Base-by-base conservation (phyloP, 148 eudicot species). In the Rhododendron griersonianum region DNA sequence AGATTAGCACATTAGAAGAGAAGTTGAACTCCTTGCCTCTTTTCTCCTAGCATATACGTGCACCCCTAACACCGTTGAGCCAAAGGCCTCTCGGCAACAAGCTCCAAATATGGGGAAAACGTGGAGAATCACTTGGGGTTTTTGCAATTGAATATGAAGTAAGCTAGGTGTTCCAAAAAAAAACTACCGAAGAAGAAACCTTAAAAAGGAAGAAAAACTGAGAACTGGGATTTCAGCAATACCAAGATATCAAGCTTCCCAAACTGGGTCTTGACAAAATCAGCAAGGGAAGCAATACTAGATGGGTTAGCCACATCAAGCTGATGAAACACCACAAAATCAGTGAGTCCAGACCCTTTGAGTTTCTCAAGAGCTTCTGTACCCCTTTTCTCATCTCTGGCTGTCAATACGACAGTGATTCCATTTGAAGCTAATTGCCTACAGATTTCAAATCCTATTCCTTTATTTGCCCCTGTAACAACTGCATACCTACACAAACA, bases 361-460 rank as follows among this genome's bases (percentile, higher is more conserved):
- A 89, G 87, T 6, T 81, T 87, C 8, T 91, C 81, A 2, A 83
- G 41, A 78, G 91, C 92, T 89, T 89, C 88, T 76, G 33, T 14
- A 2, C 91, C 92, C 61, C 37, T 83, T 14, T 84, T 81, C 82
- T 86, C 84, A 81, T 86, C 84, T 89, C 90, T 89, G 1, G 86
- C 86, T 48, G 88, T 86, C 41, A 86, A 44, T 18, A 89, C 78
- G 25, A 84, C 88, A 7, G 0, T 61, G 16, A 80, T 41, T 4
- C 88, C 90, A 57, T 76, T 35, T n/a, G 87, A 84, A 63, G 90
- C 89, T 41, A 89, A 71, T 45, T 86, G 87, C 73, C 45, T 74
- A 16, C 91, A 87, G 37, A 87, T 82, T 55, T 89, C 87, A 1
- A 87, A 78, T 67, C 85, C 87, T 1, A 86, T 78, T 35, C 90